phyloP scores from a whole-genome alignment of 225 moss, liverwort and hornwort genomes.

The Ulota crispa region DNA sequence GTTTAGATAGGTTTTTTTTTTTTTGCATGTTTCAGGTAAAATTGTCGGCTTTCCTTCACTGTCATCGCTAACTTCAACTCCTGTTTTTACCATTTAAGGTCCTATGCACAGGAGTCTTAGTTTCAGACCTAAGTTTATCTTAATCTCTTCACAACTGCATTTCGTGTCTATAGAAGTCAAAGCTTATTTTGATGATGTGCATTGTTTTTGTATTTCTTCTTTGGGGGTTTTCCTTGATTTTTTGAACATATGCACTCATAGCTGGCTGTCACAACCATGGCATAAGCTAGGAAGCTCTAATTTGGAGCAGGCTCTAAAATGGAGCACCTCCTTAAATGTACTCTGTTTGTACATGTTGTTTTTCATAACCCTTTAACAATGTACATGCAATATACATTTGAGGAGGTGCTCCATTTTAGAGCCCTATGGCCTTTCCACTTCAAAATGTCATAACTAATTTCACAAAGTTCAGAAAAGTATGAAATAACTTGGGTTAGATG shows the following conservation, averaged over 20 bases:
- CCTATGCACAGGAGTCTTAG: neutral
- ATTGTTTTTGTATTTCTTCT: neutral
- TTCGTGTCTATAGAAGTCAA: neutral
- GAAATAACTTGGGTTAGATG: too few species aligned
- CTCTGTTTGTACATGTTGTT: too few species aligned
- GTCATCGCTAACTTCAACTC: fast-evolving
- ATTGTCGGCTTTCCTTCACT: neutral
- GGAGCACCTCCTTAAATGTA: too few species aligned
- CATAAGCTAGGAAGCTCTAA: too few species aligned
- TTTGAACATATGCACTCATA: neutral
- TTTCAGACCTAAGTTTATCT: neutral
- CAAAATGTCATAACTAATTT: too few species aligned
- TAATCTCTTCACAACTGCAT: neutral
- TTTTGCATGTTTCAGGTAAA: neutral
- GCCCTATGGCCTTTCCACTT: too few species aligned
- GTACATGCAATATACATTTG: too few species aligned
- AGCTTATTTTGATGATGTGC: neutral
- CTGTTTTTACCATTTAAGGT: neutral
- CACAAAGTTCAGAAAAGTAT: too few species aligned
- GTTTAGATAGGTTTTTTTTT: neutral
- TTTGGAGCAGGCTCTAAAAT: too few species aligned
- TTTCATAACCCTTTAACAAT: too few species aligned
- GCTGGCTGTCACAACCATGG: neutral
- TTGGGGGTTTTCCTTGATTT: neutral
- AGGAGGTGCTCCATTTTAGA: too few species aligned